phyloP scores from a whole-genome alignment of 768 basidiomycete species.

The Termitomyces sp. region DNA sequence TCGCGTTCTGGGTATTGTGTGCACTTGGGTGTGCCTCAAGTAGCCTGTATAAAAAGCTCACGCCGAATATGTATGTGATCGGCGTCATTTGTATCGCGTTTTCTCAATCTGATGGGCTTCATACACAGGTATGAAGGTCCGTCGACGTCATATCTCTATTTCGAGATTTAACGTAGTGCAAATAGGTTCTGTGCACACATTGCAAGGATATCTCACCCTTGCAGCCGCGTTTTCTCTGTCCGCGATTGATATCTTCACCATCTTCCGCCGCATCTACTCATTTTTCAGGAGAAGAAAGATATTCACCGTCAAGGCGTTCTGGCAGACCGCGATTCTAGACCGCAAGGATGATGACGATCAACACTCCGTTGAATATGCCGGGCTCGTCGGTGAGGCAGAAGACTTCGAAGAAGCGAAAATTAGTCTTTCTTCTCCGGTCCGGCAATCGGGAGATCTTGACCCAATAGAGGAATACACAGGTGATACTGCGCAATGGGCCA shows the following conservation, averaged over 20 bases:
- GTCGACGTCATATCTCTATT: constrained; percentile 13
- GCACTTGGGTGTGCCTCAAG: constrained; percentile 63
- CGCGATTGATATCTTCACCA: constrained; percentile 44
- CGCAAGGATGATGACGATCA: constrained; percentile 24
- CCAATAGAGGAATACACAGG: constrained; percentile 24
- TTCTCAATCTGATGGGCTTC: constrained; percentile 13
- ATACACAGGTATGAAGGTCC: constrained; percentile 58
- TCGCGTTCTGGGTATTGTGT: constrained; percentile 57
- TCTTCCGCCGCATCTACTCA: constrained; percentile 42
- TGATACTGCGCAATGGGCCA: constrained; percentile 50
- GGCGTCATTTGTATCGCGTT: constrained; percentile 7
- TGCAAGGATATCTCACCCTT: constrained; percentile 51
- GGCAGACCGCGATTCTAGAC: constrained; percentile 51
- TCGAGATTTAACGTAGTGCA: not conserved
- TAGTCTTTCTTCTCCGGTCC: constrained; percentile 16
- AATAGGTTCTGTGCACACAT: constrained; percentile 48
- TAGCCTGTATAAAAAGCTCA: constrained; percentile 68
- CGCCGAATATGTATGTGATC: constrained; percentile 73
- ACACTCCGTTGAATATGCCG: constrained; percentile 47
- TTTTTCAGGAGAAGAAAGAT: constrained; percentile 40
- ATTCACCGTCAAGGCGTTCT: constrained; percentile 45
- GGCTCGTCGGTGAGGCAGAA: constrained; percentile 51
- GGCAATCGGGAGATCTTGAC: constrained; percentile 23
- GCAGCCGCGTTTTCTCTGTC: constrained; percentile 32
- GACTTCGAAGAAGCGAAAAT: constrained; percentile 45